Percentiles rank a stretch among this genome's conserved stretches.
Evolutionary conservation across 805 yeast species (phyloP).

Genomic region (Teunomyces atbi): DNA sequence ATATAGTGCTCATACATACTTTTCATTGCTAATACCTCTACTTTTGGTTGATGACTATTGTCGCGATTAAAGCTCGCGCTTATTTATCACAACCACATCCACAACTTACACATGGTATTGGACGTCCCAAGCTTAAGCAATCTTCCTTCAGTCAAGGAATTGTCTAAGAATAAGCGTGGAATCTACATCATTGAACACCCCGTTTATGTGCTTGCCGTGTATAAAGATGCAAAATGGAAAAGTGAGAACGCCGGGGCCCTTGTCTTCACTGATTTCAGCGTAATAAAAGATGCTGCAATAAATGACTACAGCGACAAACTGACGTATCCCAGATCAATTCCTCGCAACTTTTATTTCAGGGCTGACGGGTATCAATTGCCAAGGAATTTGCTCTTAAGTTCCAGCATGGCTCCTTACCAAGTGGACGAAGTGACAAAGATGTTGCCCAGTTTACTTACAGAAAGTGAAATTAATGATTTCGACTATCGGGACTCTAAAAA

Average conservation of each 20-base stretch:
- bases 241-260: slow-evolving; percentile 1
- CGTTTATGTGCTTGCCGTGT: slow-evolving; percentile 9
- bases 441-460: neutral
- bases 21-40: neutral
- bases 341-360: neutral
- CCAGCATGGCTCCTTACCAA: neutral
- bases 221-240: slow-evolving; percentile 5
- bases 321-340: slow-evolving; percentile 1
- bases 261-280: slow-evolving; percentile 11
- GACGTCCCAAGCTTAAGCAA: neutral
- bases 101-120: neutral
- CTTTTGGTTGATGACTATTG: neutral
- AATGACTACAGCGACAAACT: neutral
- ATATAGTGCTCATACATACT: neutral
- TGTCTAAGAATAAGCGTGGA: neutral
- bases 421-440: neutral
- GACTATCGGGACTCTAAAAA: neutral
- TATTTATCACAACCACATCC: neutral
- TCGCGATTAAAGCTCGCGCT: neutral
- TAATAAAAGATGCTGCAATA: slow-evolving; percentile 3
- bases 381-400: neutral
- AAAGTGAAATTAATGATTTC: neutral
- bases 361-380: neutral
- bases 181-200: slow-evolving; percentile 3
- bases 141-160: neutral